Evolutionary conservation across 257 asterid genomes (phyloP).

Genomic region (Forsythia viridissima): DNA sequence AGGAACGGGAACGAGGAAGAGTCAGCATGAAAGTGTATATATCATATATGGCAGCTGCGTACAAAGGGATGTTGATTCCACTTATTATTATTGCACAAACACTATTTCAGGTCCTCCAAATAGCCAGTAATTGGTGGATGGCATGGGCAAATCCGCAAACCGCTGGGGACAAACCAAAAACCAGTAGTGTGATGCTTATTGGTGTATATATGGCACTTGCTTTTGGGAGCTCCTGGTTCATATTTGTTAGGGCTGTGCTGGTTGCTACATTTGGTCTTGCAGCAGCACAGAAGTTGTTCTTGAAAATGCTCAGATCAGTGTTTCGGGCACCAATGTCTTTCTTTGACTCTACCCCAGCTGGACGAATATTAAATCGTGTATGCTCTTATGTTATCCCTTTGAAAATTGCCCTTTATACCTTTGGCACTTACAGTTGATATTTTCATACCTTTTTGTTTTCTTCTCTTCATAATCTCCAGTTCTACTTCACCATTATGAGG

Average conservation of each 20-base stretch:
- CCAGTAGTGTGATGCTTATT: slow-evolving; percentile 75
- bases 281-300: slow-evolving; percentile 86
- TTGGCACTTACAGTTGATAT: slow-evolving; percentile 6
- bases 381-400: slow-evolving; percentile 23
- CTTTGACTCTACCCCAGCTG: slow-evolving; percentile 97
- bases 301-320: slow-evolving; percentile 74
- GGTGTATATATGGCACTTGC: slow-evolving; percentile 95
- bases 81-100: slow-evolving; percentile 85
- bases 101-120: slow-evolving; percentile 92
- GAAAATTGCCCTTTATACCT: neutral
- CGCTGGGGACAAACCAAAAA: slow-evolving; percentile 67
- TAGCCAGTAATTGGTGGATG: slow-evolving; percentile 99
- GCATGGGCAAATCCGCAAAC: slow-evolving; percentile 99
- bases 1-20: slow-evolving; percentile 94
- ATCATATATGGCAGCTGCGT: slow-evolving; percentile 96
- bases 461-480: neutral
- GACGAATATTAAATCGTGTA: slow-evolving; percentile 94
- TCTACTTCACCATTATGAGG: slow-evolving; percentile 24
- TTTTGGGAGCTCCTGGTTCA: slow-evolving; percentile 93
- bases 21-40: slow-evolving; percentile 95
- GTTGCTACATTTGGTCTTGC: slow-evolving; percentile 98
- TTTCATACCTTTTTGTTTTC: slow-evolving; percentile 12
- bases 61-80: slow-evolving; percentile 87
- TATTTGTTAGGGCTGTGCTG: slow-evolving; percentile 86
- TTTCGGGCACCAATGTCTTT: slow-evolving; percentile 95